Evolutionary conservation across 345 rosid genomes (phyloP).

Genomic region (Heritiera littoralis): DNA sequence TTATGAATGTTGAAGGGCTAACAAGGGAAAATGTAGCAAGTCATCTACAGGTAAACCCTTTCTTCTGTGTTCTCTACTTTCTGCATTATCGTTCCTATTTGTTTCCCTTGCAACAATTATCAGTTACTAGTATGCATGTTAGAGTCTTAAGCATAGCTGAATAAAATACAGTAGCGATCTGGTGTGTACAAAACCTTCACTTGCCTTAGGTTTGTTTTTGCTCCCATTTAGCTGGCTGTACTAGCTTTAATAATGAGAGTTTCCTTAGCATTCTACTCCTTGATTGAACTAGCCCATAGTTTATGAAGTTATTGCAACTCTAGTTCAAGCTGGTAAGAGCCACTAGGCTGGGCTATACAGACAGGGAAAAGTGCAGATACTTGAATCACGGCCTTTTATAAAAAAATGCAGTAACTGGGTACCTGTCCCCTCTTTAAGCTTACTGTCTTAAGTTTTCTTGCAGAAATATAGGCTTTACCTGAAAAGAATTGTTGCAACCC

Average conservation of each 20-base stretch:
- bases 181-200: background rate
- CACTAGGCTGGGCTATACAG: background rate
- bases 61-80: background rate
- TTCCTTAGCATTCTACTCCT: background rate
- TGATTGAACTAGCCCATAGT: background rate
- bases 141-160: background rate
- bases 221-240: background rate
- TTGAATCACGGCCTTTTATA: background rate
- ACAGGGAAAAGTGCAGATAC: background rate
- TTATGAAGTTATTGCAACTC: background rate
- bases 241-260: background rate
- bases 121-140: background rate
- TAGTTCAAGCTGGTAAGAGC: background rate
- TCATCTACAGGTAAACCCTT: slow-evolving; percentile 73
- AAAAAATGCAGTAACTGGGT: background rate
- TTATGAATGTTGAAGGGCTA: slow-evolving; percentile 86
- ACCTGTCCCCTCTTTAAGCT: background rate
- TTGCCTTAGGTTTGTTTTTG: background rate
- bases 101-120: background rate
- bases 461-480: slow-evolving; percentile 91
- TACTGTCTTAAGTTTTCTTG: slow-evolving; percentile 17
- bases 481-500: slow-evolving; percentile 54
- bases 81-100: background rate
- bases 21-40: slow-evolving; percentile 98
- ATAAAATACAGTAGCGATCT: background rate